Conservation (phyloP, 176 grass and related monocot species). For the Rhynchospora breviuscula region DNA sequence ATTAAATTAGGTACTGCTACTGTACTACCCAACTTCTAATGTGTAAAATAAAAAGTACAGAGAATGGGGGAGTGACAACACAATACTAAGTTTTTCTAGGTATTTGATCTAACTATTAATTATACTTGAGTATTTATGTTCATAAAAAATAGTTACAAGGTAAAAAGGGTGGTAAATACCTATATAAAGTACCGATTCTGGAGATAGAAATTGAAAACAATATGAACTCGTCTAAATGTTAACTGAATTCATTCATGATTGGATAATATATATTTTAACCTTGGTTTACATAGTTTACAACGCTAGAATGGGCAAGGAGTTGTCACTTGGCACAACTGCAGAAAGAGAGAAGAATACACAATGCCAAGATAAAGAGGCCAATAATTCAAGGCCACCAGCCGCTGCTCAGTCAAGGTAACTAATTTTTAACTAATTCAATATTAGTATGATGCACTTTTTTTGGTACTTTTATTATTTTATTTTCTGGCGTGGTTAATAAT, state of each 20-base stretch:
- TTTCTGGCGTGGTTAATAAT: neutral
- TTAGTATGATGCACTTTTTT: neutral
- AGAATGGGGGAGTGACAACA: neutral
- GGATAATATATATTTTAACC: constrained; percentile 11
- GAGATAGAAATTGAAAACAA: neutral
- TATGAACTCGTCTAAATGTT: neutral
- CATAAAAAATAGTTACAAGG: neutral
- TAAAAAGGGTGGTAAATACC: neutral
- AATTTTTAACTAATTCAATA: neutral
- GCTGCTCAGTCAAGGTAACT: constrained; percentile 15
- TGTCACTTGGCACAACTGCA: constrained; percentile 33
- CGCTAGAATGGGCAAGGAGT: constrained; percentile 38
- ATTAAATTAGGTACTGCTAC: neutral
- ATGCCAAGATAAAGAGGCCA: constrained; percentile 43
- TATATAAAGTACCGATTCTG: neutral
- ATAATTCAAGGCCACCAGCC: constrained; percentile 26
- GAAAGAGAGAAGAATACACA: constrained; percentile 29
- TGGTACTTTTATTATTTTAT: neutral
- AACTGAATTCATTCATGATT: neutral
- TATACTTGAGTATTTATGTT: neutral
- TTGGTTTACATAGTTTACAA: constrained; percentile 40
- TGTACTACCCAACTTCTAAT: neutral
- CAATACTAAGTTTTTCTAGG: neutral
- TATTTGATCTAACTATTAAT: neutral
- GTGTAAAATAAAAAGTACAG: neutral